Conservation (phyloP, 768 basidiomycete species). For the Piloderma croceum region DNA sequence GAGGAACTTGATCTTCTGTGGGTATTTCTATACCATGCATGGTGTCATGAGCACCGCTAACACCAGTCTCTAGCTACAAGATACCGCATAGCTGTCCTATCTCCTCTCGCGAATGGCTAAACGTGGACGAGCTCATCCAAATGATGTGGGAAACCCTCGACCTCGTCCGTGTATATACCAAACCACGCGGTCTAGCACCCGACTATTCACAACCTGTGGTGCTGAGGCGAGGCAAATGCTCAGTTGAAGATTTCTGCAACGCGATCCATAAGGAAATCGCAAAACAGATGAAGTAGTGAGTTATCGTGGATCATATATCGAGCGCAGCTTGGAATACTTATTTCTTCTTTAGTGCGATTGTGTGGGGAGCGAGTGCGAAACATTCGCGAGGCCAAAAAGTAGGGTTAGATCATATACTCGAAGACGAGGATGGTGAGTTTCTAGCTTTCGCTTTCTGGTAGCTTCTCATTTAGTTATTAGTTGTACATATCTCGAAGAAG, state of each 20-base stretch:
- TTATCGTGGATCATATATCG: conserved; percentile 4
- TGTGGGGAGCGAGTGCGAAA: conserved; percentile 98
- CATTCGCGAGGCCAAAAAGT: conserved; percentile 96
- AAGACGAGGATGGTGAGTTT: conserved; percentile 80
- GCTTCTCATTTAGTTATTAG: conserved; percentile 23
- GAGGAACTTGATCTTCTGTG: conserved; percentile 92
- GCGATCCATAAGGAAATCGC: conserved; percentile 96
- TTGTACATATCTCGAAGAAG: conserved; percentile 58
- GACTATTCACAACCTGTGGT: conserved; percentile 93
- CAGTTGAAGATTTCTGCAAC: conserved; percentile 87
- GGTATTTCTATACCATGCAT: conserved; percentile 22
- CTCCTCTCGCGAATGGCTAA: conserved; percentile 92
- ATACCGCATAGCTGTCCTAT: conserved; percentile 95
- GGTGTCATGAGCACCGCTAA: neutral
- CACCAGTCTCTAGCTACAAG: conserved; percentile 54
- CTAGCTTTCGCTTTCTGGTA: neutral
- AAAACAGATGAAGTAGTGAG: conserved; percentile 95
- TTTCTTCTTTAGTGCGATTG: conserved; percentile 57
- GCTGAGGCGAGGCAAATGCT: conserved; percentile 47
- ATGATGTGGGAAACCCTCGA: conserved; percentile 92
- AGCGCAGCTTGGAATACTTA: conserved; percentile 6
- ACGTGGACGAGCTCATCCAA: conserved; percentile 89
- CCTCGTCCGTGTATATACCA: conserved; percentile 94
- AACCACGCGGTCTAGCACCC: conserved; percentile 84
- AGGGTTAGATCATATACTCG: conserved; percentile 77